A percentile compares a stretch with the other conserved stretches of the same genome.
phyloP scores from a whole-genome alignment of 2,329 filamentous ascomycete species.

The Microsporum ferrugineum region DNA sequence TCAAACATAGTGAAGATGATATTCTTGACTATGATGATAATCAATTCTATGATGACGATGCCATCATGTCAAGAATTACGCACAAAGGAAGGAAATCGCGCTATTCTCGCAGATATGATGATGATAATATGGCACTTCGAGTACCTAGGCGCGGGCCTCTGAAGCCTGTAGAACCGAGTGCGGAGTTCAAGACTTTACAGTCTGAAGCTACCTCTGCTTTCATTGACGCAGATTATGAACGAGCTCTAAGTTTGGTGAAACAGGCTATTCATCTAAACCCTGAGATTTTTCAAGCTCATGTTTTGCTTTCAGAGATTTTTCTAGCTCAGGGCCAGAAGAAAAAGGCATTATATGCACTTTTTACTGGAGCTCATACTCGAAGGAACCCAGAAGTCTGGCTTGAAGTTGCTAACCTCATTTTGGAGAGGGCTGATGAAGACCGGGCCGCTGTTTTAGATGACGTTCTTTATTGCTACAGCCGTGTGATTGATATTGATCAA shows the following conservation, averaged over 20 bases:
- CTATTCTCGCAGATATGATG: slow-evolving; percentile 15
- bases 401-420: slow-evolving; percentile 45
- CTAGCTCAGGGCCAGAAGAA: slow-evolving; percentile 44
- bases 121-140: slow-evolving; percentile 7
- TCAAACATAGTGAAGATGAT: neutral
- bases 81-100: slow-evolving; percentile 12
- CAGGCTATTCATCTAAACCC: slow-evolving; percentile 47
- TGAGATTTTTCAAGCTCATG: slow-evolving; percentile 52
- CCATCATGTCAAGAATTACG: slow-evolving; percentile 9
- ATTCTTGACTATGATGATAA: slow-evolving; percentile 6
- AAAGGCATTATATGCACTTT: slow-evolving; percentile 46
- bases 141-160: slow-evolving; percentile 37
- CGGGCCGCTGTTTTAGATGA: slow-evolving; percentile 34
- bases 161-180: slow-evolving; percentile 37
- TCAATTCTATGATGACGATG: slow-evolving; percentile 11
- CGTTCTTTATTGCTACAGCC: slow-evolving; percentile 43
- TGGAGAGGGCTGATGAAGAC: slow-evolving; percentile 38
- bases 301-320: slow-evolving; percentile 49
- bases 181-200: slow-evolving; percentile 38
- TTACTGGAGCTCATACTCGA: slow-evolving; percentile 47
- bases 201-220: slow-evolving; percentile 39
- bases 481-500: slow-evolving; percentile 43
- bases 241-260: slow-evolving; percentile 33
- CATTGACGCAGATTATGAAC: slow-evolving; percentile 37
- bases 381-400: slow-evolving; percentile 47